Percentiles rank a stretch among this genome's conserved stretches.
phyloP scores from a whole-genome alignment of 1,284 basidiomycete genomes.

The Ganoderma resinaceum region DNA sequence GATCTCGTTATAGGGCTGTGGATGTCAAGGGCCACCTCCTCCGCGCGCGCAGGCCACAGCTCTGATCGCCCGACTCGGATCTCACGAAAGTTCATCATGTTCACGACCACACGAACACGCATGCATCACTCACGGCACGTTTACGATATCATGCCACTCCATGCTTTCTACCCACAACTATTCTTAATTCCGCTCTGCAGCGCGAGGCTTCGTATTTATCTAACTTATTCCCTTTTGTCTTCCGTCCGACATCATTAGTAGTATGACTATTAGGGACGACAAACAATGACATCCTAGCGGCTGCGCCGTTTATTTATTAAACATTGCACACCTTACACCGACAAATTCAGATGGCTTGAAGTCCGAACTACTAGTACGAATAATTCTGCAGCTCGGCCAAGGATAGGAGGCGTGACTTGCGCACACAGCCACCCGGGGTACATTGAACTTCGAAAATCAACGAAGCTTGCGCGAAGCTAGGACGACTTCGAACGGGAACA shows the following conservation, averaged over 20 bases:
- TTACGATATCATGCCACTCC: not conserved
- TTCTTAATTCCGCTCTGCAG: not conserved
- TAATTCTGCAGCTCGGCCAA: too few relatives aligned
- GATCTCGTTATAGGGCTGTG: not conserved
- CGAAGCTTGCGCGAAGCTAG: not conserved
- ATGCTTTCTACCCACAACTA: not conserved
- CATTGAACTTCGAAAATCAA: not conserved
- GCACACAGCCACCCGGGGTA: too few relatives aligned
- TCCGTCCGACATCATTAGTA: not conserved
- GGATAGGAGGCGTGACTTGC: too few relatives aligned
- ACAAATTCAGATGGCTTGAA: too few relatives aligned
- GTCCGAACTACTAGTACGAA: too few relatives aligned
- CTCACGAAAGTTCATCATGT: not conserved
- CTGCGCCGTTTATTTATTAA: not conserved
- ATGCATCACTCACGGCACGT: not conserved
- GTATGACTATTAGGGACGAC: not conserved
- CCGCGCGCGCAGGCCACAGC: conserved; percentile 2
- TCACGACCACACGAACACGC: not conserved
- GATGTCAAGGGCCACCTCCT: not conserved
- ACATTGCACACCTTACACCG: too few relatives aligned
- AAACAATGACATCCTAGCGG: not conserved
- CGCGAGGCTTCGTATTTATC: not conserved
- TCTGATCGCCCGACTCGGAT: not conserved
- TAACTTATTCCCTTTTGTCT: not conserved
- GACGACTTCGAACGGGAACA: not conserved